Evolutionary conservation across 1,139 yeast genomes (phyloP).

Genomic region (Yamadazyma blattariae): DNA sequence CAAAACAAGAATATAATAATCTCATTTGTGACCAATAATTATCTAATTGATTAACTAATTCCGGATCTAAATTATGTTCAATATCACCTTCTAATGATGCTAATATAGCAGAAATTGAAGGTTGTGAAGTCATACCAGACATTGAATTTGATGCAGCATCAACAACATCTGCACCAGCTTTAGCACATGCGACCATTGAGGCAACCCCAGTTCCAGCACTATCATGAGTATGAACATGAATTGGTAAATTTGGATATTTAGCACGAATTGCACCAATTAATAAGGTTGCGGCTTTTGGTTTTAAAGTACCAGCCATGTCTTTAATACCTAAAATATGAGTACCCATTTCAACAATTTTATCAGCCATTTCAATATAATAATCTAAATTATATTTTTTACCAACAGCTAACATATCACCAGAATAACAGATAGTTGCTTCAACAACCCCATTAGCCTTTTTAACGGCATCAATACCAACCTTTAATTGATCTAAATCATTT

Average conservation of each 20-base stretch:
- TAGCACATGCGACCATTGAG: slow-evolving; percentile 90
- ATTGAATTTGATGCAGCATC: slow-evolving; percentile 96
- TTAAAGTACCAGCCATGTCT: slow-evolving; percentile 99
- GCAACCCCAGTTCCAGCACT: slow-evolving; percentile 99
- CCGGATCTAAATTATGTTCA: slow-evolving; percentile 67
- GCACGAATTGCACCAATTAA: slow-evolving; percentile 79
- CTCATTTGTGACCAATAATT: slow-evolving; percentile 99
- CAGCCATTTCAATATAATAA: slow-evolving; percentile 81
- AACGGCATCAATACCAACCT: slow-evolving; percentile 97
- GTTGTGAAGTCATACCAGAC: slow-evolving; percentile 99
- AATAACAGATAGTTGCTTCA: slow-evolving; percentile 96
- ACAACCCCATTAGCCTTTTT: slow-evolving; percentile 98
- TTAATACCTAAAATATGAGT: slow-evolving; percentile 96
- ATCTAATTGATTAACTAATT: slow-evolving; percentile 77
- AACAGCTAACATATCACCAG: slow-evolving; percentile 96
- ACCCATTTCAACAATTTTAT: slow-evolving; percentile 86
- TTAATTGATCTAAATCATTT: slow-evolving; percentile 92
- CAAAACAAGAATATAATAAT: slow-evolving; percentile 91
- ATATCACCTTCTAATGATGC: slow-evolving; percentile 90
- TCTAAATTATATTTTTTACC: slow-evolving; percentile 94
- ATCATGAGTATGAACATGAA: slow-evolving; percentile 98
- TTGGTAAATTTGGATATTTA: slow-evolving; percentile 89
- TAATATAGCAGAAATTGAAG: slow-evolving; percentile 87
- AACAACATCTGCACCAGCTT: slow-evolving; percentile 97
- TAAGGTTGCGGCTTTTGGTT: slow-evolving; percentile 87